Evolutionary conservation across 192 early-diverging fungal species (phyloP), one percentile per base, ranked within the genome.

Genomic region (Backusella tarrabulga): DNA sequence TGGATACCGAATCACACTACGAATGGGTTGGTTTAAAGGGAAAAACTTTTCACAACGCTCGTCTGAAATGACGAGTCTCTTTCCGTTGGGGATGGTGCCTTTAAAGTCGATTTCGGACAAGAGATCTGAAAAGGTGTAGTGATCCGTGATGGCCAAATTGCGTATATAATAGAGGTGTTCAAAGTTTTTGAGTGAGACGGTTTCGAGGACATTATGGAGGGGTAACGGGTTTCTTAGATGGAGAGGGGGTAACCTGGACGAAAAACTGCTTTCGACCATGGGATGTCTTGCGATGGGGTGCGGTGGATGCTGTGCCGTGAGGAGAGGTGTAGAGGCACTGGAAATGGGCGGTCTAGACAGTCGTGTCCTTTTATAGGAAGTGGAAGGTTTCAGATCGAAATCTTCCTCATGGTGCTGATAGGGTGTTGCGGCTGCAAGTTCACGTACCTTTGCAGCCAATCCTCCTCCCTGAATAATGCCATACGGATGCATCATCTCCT

Each of bases 141-240:
- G 68, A 46, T 81, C 76, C 34, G 80, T 77, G 60, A 81, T 81
- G 52, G 76, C 80, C 26, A 81, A 73, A 68, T 81, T 81, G 52
- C 73, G 72, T 72, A 81, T 73, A 73, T 79, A 81, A 67, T 74
- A 75, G 14, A 73, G 68, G 34, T 67, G 44, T n/a, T 76, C 71
- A 69, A 34, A 68, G 44, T 68, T 72, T 32, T 71, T 68, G n/a
- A 81, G 67, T 46, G 80, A 77, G 12, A 81, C 74, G 0, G 80
- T 81, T 35, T 81, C 76, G 19, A 81, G 68, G 19, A 78, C 72
- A 21, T 17, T 40, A 32, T 19, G 71, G n/a, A 34, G 54, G 26
- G 19, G 76, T n/a, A 42, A 35, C 15, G 68, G 15, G 29, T 34
- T 72, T 12, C 77, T 38, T 5, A 68, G 19, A 5, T 80, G 74